Percentiles rank a stretch among this genome's conserved stretches.
phyloP scores from a whole-genome alignment of 2,329 filamentous ascomycete species.

The Trichothecium sympodiale region DNA sequence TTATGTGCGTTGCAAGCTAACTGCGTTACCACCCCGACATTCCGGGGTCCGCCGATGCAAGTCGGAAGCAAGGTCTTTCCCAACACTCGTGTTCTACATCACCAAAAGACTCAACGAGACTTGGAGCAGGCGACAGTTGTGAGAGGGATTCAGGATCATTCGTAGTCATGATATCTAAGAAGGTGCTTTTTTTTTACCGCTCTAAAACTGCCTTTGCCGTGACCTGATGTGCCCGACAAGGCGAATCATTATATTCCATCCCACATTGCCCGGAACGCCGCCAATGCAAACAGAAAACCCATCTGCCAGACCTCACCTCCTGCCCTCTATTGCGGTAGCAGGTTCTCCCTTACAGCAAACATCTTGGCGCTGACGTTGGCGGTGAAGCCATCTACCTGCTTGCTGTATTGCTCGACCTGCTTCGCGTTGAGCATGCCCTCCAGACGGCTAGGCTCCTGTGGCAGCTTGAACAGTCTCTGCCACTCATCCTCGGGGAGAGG shows the following conservation, averaged over 20 bases:
- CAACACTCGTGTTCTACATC: too few relatives aligned
- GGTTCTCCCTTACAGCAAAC: conserved; percentile 79
- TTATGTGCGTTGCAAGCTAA: too few relatives aligned
- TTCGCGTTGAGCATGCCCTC: conserved; percentile 91
- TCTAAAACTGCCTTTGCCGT: conserved; percentile 15
- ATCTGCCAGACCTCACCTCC: conserved; percentile 4
- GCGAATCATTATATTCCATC: conserved; percentile 19
- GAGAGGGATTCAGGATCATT: not conserved
- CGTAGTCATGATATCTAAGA: not conserved
- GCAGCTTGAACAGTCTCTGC: conserved; percentile 96
- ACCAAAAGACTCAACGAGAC: too few relatives aligned
- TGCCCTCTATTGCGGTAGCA: conserved; percentile 40
- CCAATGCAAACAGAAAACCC: conserved; percentile 27
- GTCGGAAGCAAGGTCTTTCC: too few relatives aligned
- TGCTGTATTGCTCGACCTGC: conserved; percentile 95
- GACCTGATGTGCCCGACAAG: conserved; percentile 13
- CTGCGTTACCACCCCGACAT: too few relatives aligned
- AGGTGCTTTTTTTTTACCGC: conserved; percentile 11
- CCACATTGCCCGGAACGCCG: conserved; percentile 29
- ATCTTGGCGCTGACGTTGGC: conserved; percentile 90
- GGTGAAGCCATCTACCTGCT: conserved; percentile 93
- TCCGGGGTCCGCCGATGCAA: too few relatives aligned
- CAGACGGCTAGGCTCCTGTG: conserved; percentile 82
- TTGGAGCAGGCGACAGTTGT: too few relatives aligned
- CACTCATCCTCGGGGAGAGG: conserved; percentile 93